Percentiles rank a stretch among this genome's conserved stretches.
Evolutionary conservation across 805 yeast species (phyloP).

Genomic region (Yamadazyma kitorensis): DNA sequence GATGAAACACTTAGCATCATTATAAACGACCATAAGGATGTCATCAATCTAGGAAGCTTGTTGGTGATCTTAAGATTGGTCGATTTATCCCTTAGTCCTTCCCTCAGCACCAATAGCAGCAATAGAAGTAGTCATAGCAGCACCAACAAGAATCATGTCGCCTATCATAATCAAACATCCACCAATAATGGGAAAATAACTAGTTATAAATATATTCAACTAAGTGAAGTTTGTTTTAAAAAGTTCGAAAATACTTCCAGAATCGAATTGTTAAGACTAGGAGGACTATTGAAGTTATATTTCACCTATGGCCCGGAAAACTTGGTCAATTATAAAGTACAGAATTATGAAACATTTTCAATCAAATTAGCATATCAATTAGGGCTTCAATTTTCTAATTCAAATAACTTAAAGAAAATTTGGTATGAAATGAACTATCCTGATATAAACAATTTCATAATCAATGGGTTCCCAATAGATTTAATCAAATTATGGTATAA

Average conservation of each 20-base stretch:
- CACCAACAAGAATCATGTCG: no score
- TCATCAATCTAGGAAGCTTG: conserved; percentile 32
- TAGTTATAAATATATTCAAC: background rate
- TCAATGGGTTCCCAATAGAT: conserved; percentile 4
- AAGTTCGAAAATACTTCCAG: background rate
- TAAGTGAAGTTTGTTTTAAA: conserved; percentile 1
- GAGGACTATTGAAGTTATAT: background rate
- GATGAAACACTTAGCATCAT: no score
- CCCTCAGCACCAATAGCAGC: no score
- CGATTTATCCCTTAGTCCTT: conserved; percentile 34
- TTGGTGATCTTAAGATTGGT: conserved; percentile 31
- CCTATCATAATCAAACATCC: no score
- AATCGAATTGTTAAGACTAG: conserved; percentile 1
- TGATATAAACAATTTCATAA: conserved; percentile 1
- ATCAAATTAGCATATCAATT: conserved; percentile 2
- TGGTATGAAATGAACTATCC: conserved; percentile 6
- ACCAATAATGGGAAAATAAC: background rate
- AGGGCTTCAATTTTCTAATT: conserved; percentile 3
- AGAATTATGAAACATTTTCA: conserved; percentile 2
- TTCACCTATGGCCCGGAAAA: conserved; percentile 2
- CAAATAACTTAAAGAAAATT: conserved; percentile 1
- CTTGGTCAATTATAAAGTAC: conserved; percentile 2
- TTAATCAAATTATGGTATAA: no score
- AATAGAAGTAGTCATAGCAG: no score
- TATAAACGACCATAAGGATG: no score